Evolutionary conservation across 768 basidiomycete genomes (phyloP).

Genomic region (Termitomyces sp.): DNA sequence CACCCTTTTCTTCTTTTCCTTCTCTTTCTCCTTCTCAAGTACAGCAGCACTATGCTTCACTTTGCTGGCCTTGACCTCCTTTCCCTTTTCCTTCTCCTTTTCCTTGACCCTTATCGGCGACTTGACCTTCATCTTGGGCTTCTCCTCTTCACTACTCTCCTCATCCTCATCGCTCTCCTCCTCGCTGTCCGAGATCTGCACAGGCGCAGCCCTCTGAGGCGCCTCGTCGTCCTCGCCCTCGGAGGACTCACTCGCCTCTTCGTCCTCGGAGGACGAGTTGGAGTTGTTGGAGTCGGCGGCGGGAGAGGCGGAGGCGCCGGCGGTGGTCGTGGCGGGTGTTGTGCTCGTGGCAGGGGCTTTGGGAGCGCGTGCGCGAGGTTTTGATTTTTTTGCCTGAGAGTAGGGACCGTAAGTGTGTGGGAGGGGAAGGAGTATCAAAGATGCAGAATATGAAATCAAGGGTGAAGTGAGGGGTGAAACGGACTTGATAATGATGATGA

Average conservation of each 20-base stretch:
- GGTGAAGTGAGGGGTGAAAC: too few relatives aligned
- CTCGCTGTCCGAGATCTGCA: slow-evolving; percentile 3
- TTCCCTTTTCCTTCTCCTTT: slow-evolving; percentile 20
- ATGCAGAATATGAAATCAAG: too few relatives aligned
- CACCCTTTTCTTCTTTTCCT: slow-evolving; percentile 24
- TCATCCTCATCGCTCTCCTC: slow-evolving; percentile 10
- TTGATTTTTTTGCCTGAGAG: slow-evolving; percentile 18
- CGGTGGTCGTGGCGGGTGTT: slow-evolving; percentile 10
- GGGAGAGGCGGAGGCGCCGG: slow-evolving; percentile 21
- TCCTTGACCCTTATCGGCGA: slow-evolving; percentile 17
- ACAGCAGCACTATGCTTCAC: neutral
- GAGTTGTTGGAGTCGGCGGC: slow-evolving; percentile 18
- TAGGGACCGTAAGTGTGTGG: too few relatives aligned
- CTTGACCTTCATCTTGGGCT: slow-evolving; percentile 3
- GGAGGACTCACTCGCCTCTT: slow-evolving; percentile 24
- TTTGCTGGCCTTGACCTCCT: slow-evolving; percentile 15
- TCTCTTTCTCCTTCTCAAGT: slow-evolving; percentile 1
- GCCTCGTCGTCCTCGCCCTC: slow-evolving; percentile 26
- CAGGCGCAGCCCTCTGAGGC: slow-evolving; percentile 19
- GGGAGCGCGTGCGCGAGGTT: slow-evolving; percentile 9
- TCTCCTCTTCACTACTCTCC: slow-evolving; percentile 5
- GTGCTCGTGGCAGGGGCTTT: slow-evolving; percentile 10
- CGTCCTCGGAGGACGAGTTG: neutral
- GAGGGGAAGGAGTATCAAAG: too few relatives aligned
- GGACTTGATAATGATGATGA: too few relatives aligned